Conservation (phyloP, 83 land plant species). For the Diphasiastrum complanatum region DNA sequence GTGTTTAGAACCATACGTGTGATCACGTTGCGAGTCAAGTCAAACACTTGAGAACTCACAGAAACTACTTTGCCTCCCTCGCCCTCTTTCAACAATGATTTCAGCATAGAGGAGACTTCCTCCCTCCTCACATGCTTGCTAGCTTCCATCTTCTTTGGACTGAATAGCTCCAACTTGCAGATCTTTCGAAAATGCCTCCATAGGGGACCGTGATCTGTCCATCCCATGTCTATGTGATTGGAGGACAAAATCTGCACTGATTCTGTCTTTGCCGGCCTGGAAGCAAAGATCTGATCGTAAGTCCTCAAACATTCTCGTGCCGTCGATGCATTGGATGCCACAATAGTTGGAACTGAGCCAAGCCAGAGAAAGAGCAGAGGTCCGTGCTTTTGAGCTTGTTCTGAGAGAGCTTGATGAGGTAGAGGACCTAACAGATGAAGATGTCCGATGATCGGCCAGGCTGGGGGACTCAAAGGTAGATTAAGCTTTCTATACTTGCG, state of each 20-base stretch:
- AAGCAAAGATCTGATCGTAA: slow-evolving; percentile 27
- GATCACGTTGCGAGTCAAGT: too few species aligned
- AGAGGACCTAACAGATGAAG: slow-evolving; percentile 22
- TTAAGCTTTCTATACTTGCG: too few species aligned
- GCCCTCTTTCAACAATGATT: not conserved
- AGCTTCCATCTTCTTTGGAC: not conserved
- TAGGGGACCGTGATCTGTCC: slow-evolving; percentile 20
- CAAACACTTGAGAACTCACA: not conserved
- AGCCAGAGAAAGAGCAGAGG: slow-evolving; percentile 27
- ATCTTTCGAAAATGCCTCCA: not conserved
- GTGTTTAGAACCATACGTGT: too few species aligned
- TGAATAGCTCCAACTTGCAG: not conserved
- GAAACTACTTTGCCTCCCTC: not conserved
- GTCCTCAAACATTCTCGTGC: slow-evolving; percentile 27
- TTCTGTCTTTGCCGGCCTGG: slow-evolving; percentile 11
- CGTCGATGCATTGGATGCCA: slow-evolving; percentile 14
- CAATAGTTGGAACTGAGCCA: slow-evolving; percentile 19
- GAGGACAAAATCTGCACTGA: slow-evolving; percentile 7
- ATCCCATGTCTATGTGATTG: slow-evolving; percentile 14
- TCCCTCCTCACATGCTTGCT: not conserved
- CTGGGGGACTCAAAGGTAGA: slow-evolving; percentile 35
- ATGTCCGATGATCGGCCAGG: slow-evolving; percentile 34
- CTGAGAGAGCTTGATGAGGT: slow-evolving; percentile 22
- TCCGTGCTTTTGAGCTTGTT: slow-evolving; percentile 32
- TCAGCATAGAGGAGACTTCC: not conserved